Conservation (phyloP, 257 asterid genomes). For the Osmanthus fragrans region DNA sequence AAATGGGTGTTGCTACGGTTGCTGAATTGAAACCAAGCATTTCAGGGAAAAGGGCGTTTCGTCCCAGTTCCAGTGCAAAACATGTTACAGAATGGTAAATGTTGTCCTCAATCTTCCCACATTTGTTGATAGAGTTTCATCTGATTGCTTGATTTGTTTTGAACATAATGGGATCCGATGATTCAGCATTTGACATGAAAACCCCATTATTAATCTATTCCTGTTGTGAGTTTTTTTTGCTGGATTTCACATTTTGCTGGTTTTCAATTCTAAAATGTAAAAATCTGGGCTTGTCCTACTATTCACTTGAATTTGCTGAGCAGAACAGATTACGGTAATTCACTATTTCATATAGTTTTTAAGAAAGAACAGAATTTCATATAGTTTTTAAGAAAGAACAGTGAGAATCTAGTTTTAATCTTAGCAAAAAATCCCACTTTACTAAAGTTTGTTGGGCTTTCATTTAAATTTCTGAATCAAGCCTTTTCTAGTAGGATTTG, state of each 20-base stretch:
- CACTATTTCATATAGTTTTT: background rate
- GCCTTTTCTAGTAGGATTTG: constrained; percentile 10
- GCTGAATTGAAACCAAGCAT: constrained; percentile 83
- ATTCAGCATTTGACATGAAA: background rate
- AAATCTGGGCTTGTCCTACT: constrained; percentile 20
- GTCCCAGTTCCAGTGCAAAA: constrained; percentile 79
- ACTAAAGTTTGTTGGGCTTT: background rate
- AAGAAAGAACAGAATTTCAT: background rate
- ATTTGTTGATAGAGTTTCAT: background rate
- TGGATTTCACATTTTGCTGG: constrained; percentile 10
- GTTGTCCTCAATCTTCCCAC: background rate
- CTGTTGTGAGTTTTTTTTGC: background rate
- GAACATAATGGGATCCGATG: background rate
- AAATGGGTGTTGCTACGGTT: constrained; percentile 80
- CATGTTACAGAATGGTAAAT: constrained; percentile 79
- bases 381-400: too few relatives aligned
- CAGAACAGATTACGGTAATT: background rate
- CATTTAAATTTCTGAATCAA: constrained; percentile 12
- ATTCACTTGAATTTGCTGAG: constrained; percentile 21
- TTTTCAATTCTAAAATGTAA: constrained; percentile 6
- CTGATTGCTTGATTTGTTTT: constrained; percentile 12
- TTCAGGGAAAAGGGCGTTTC: constrained; percentile 74
- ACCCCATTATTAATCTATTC: background rate
- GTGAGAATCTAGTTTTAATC: constrained; percentile 12
- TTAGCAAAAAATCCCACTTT: constrained; percentile 21